Evolutionary conservation across 352 stramenopile genomes (phyloP), one percentile per base, ranked within the genome.

Genomic region (Aphanomyces invadans): DNA sequence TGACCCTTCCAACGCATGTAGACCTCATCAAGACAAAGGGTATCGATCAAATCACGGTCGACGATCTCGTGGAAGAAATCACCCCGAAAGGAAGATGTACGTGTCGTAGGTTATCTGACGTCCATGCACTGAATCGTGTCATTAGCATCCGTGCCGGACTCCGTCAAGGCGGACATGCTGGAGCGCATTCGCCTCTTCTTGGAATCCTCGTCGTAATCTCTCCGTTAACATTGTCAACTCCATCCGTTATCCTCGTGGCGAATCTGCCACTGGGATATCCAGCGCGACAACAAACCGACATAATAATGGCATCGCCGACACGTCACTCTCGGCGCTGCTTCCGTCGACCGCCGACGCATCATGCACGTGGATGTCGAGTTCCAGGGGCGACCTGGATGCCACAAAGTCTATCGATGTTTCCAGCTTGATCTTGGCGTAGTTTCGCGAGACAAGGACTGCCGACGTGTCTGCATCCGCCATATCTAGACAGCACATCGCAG

Each of bases 21-120:
- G 92, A 98, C 72, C 81, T 97, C 38, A 98, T 98, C 66, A 77
- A 88, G 54, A 95, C 75, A 69, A 97, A 97, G 65, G 92, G 91
- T 23, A 90, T 97, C 59, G 87, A 98, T 67, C 88, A 97, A 73
- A 95, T 98, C 56, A 97, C 90, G 0, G 89, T 98, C 39, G 93
- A 98, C 66, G 90, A 98, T 68, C 73, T 98, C 48, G 86, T 98
- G 21, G 81, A 92, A 28, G 88, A 97, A 68, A 95, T 97, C 63
- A 96, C 88, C 19, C 92, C 89, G 11, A 83, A 83, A 77, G 90
- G 84, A 53, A 76, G 83, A 83, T 80, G 82, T 90, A 70, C 17
- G 11, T 17, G 26, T 46, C 53, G 76, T 29, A 39, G 72, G 36
- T 42, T 15, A 42, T 42, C 36, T 42, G 36, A 42, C 36, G 36